phyloP scores from a whole-genome alignment of 2,329 filamentous ascomycete species.

The Cytospora paraplurivora region DNA sequence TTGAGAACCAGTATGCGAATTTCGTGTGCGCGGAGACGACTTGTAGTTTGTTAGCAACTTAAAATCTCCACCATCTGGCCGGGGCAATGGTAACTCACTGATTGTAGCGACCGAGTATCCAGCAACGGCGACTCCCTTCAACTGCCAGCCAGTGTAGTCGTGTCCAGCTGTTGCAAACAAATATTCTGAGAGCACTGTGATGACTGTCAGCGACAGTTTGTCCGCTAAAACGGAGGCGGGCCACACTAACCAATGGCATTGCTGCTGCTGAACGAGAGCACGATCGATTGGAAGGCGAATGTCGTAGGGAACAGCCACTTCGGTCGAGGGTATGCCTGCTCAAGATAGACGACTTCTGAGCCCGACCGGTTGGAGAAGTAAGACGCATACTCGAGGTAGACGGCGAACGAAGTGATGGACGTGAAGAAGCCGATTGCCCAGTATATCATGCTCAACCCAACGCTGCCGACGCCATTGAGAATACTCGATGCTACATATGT shows the following conservation, averaged over 20 bases:
- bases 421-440: slow-evolving; percentile 60
- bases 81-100: slow-evolving; percentile 35
- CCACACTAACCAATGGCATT: slow-evolving; percentile 56
- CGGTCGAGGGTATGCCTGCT: slow-evolving; percentile 67
- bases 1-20: slow-evolving; percentile 54
- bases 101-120: slow-evolving; percentile 62
- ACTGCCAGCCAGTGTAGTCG: slow-evolving; percentile 59
- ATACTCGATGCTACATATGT: slow-evolving; percentile 53
- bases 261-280: slow-evolving; percentile 66
- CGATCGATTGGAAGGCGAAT: slow-evolving; percentile 64
- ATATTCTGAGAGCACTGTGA: slow-evolving; percentile 62
- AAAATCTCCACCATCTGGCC: neutral
- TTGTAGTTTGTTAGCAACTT: neutral
- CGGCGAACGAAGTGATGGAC: slow-evolving; percentile 50
- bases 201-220: neutral
- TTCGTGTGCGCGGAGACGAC: slow-evolving; percentile 51
- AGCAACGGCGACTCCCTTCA: slow-evolving; percentile 67
- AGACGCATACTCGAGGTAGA: slow-evolving; percentile 65
- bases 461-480: slow-evolving; percentile 60
- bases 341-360: slow-evolving; percentile 67
- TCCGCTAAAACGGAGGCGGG: rapidly evolving
- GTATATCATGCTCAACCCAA: slow-evolving; percentile 64
- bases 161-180: slow-evolving; percentile 58
- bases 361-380: slow-evolving; percentile 70
- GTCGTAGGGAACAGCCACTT: slow-evolving; percentile 65